Percentiles rank a stretch among this genome's conserved stretches.
Conservation (phyloP, 2,329 filamentous ascomycete species). For the Ploettnerulaceae sp. region DNA sequence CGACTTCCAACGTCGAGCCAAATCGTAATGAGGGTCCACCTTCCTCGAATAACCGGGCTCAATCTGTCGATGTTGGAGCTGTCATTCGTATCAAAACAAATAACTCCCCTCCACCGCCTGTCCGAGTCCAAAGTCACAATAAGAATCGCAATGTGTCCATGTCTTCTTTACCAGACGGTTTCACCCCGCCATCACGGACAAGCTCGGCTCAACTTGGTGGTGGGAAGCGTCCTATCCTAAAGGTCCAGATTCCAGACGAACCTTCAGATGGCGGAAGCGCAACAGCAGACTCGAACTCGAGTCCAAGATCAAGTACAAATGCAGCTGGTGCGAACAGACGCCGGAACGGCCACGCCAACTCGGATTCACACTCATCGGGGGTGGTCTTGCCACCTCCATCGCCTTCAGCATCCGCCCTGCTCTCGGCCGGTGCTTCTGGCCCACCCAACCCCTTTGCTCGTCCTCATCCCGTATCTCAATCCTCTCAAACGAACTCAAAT, state of each 20-base stretch:
- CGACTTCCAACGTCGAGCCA: conserved; percentile 43
- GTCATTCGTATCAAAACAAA: conserved; percentile 48
- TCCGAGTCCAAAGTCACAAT: conserved; percentile 40
- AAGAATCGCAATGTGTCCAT: conserved; percentile 47
- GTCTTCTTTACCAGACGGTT: conserved; percentile 56
- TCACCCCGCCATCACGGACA: conserved; percentile 70
- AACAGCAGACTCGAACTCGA: conserved; percentile 64
- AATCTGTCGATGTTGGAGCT: conserved; percentile 59
- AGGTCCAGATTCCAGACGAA: conserved; percentile 92
- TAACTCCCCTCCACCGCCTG: conserved; percentile 49
- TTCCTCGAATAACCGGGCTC: conserved; percentile 48
- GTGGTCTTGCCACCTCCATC: conserved; percentile 90
- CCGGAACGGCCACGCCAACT: conserved; percentile 26
- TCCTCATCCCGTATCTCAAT: conserved; percentile 64
- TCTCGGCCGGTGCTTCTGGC: conserved; percentile 86
- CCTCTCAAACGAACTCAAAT: conserved; percentile 31
- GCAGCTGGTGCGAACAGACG: conserved; percentile 23
- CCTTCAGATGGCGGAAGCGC: conserved; percentile 69
- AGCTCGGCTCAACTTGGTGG: conserved; percentile 66
- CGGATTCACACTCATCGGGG: conserved; percentile 55
- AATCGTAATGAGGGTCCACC: conserved; percentile 27
- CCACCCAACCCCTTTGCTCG: conserved; percentile 94
- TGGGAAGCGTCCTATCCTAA: conserved; percentile 74
- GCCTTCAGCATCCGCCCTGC: conserved; percentile 69
- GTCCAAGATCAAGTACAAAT: conserved; percentile 30